Percentiles rank a stretch among this genome's conserved stretches.
phyloP scores from a whole-genome alignment of 768 basidiomycete species.

The Lentinula detonsa region DNA sequence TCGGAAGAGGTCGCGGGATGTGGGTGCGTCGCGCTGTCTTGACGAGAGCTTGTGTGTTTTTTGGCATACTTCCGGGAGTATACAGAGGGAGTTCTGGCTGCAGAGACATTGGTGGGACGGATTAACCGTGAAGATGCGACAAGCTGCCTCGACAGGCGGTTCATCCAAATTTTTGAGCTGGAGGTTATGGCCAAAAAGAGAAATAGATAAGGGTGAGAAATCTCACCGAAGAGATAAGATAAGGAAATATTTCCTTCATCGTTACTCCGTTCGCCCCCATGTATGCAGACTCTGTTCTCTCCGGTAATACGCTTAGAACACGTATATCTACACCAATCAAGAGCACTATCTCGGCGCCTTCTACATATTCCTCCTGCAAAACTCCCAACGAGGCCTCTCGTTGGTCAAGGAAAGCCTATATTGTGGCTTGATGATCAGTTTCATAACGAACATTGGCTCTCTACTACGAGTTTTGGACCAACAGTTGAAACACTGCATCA shows the following conservation, averaged over 20 bases:
- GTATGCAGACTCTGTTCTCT: background rate
- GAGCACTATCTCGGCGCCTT: background rate
- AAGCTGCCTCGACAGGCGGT: conserved; percentile 7
- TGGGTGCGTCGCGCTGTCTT: background rate
- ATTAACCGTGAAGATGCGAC: conserved; percentile 1
- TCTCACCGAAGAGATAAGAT: background rate
- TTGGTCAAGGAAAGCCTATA: background rate
- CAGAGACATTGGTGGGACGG: background rate
- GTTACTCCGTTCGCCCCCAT: background rate
- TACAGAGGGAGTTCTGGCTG: background rate
- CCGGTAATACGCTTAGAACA: background rate
- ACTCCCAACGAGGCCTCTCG: background rate
- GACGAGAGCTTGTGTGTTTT: background rate
- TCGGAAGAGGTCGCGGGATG: background rate
- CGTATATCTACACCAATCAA: background rate
- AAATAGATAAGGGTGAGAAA: background rate
- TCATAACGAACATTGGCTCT: background rate
- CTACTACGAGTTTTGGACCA: background rate
- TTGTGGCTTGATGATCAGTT: background rate
- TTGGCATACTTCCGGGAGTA: background rate
- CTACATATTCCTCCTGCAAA: background rate
- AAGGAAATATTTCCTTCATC: background rate
- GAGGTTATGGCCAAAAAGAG: conserved; percentile 1
- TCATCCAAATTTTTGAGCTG: conserved; percentile 6
- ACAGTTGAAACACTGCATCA: background rate